Evolutionary conservation across 2,329 filamentous ascomycete genomes (phyloP).

Genomic region (Nothopassalora personata): DNA sequence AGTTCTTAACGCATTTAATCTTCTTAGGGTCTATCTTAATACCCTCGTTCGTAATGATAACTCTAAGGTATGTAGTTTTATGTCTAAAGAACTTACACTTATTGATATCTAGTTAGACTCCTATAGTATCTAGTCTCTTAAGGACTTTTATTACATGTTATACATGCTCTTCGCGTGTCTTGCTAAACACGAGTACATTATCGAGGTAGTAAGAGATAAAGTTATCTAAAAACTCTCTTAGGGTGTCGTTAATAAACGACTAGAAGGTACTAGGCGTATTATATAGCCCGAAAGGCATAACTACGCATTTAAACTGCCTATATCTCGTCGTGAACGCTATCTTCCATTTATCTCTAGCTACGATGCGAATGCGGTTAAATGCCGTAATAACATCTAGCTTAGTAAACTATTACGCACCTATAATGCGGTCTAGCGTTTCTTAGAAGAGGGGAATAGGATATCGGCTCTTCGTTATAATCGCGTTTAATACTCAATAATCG

Average conservation of each 20-base stretch:
- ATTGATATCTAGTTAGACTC: constrained; percentile 17
- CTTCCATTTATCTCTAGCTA: constrained; percentile 7
- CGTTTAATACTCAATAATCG: too few relatives aligned
- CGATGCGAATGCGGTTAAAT: constrained; percentile 11
- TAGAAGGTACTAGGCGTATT: constrained; percentile 4
- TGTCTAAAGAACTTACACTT: constrained; percentile 20
- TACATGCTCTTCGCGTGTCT: constrained; percentile 4
- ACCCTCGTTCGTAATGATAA: too few relatives aligned
- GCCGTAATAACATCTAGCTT: constrained; percentile 19
- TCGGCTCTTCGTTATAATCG: too few relatives aligned
- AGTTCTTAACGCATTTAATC: too few relatives aligned
- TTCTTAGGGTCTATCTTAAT: too few relatives aligned
- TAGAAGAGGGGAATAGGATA: too few relatives aligned
- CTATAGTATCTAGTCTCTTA: constrained; percentile 4
- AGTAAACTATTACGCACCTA: constrained; percentile 15
- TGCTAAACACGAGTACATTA: constrained; percentile 1
- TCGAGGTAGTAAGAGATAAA: constrained; percentile 6
- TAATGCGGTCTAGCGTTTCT: too few relatives aligned
- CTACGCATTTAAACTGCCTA: constrained; percentile 8
- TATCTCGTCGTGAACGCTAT: constrained; percentile 10
- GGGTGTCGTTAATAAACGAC: constrained; percentile 6
- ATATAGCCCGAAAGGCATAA: constrained; percentile 7
- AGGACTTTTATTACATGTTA: constrained; percentile 20
- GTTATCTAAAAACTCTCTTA: constrained; percentile 5
- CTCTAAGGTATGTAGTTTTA: too few relatives aligned